Percentiles rank a stretch among this genome's conserved stretches.
Conservation (phyloP, 768 basidiomycete species). For the Boletus huronensis region DNA sequence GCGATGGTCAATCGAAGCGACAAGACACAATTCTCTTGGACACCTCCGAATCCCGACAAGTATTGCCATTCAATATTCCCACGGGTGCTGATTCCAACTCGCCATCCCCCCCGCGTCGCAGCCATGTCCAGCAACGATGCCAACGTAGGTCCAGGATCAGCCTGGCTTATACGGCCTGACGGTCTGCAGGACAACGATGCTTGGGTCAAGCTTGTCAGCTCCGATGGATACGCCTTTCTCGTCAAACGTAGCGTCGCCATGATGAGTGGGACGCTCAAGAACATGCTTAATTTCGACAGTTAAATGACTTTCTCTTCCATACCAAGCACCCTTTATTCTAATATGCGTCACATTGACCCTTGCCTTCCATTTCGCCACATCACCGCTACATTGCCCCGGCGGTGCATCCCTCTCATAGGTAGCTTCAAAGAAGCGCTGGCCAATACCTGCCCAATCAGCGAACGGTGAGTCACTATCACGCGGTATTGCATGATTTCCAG, state of each 20-base stretch:
- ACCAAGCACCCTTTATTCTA: slow-evolving; percentile 9
- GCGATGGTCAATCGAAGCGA: slow-evolving; percentile 13
- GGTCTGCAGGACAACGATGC: slow-evolving; percentile 34
- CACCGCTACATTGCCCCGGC: slow-evolving; percentile 8
- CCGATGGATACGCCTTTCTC: slow-evolving; percentile 80
- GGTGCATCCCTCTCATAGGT: slow-evolving; percentile 39
- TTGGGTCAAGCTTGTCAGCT: slow-evolving; percentile 76
- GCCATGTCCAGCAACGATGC: slow-evolving; percentile 18
- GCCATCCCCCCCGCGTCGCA: too few species aligned
- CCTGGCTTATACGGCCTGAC: neutral
- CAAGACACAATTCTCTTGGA: neutral
- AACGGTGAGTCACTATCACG: slow-evolving; percentile 56
- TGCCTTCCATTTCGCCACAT: slow-evolving; percentile 7
- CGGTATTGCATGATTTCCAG: neutral
- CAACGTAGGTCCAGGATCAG: slow-evolving; percentile 14
- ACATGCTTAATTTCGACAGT: slow-evolving; percentile 77
- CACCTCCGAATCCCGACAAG: slow-evolving; percentile 15
- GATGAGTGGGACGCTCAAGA: slow-evolving; percentile 76
- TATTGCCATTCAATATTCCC: slow-evolving; percentile 12
- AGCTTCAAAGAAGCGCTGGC: slow-evolving; percentile 71
- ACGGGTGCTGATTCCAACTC: slow-evolving; percentile 7
- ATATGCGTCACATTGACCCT: slow-evolving; percentile 1
- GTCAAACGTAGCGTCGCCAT: slow-evolving; percentile 71
- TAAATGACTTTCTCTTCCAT: slow-evolving; percentile 23
- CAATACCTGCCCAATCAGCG: slow-evolving; percentile 65